phyloP scores from a whole-genome alignment of 495 filamentous ascomycete species.

The Staphylotrichum tortipilum region DNA sequence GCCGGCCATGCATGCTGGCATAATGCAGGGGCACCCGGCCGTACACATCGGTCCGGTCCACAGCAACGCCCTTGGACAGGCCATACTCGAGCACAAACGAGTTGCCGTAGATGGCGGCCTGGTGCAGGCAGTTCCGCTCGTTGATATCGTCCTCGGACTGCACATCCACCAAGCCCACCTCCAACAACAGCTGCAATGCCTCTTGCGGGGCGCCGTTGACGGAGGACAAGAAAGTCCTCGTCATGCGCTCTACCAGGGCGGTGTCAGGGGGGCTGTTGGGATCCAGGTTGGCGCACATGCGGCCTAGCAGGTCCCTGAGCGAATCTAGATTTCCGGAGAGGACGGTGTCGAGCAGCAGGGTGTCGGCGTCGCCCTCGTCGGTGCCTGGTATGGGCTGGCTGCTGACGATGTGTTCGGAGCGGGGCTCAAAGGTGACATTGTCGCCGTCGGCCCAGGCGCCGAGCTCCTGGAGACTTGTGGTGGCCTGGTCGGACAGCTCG shows the following conservation, averaged over 20 bases:
- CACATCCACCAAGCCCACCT: conserved; percentile 74
- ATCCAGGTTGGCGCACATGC: conserved; percentile 37
- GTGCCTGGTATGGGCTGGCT: conserved; percentile 55
- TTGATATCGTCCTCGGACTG: conserved; percentile 94
- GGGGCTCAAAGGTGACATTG: conserved; percentile 67
- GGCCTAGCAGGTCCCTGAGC: conserved; percentile 41
- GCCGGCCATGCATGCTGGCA: conserved; percentile 85
- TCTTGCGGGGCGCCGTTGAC: conserved; percentile 77
- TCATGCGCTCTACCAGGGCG: conserved; percentile 58
- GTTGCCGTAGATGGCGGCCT: conserved; percentile 85
- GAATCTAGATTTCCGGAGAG: conserved; percentile 60
- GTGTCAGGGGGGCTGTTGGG: conserved; percentile 32
- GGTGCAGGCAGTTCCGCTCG: conserved; percentile 89
- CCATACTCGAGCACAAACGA: conserved; percentile 66
- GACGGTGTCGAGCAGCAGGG: conserved; percentile 78
- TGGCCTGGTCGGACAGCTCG: conserved; percentile 91
- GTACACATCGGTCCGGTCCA: conserved; percentile 80
- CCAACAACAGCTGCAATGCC: conserved; percentile 64
- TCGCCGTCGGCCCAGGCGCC: conserved; percentile 96
- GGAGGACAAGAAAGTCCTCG: conserved; percentile 77
- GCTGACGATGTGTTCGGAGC: conserved; percentile 54
- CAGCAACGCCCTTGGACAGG: conserved; percentile 59
- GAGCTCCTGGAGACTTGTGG: conserved; percentile 82
- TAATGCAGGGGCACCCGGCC: conserved; percentile 92
- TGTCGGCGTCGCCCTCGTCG: conserved; percentile 80